These are phyloP conservation scores for Elaeis oleifera DNA, from an alignment of 202 grass and related monocot species.

Conservation along the genomic window DNA sequence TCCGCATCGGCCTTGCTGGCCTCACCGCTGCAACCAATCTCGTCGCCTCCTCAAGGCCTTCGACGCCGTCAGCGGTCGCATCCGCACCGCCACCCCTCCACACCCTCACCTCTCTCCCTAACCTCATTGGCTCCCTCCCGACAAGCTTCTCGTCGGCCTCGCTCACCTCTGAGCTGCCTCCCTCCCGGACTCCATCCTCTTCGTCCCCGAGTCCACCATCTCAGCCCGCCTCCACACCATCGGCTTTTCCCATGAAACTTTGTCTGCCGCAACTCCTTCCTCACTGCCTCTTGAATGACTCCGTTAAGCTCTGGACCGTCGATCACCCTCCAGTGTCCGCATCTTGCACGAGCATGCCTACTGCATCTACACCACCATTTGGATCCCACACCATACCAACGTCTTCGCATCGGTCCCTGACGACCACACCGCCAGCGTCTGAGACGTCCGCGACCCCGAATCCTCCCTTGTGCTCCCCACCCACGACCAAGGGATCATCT, in stretches of 20 bases:
- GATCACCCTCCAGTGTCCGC: too few relatives aligned
- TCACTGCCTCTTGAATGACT: conserved; percentile 9
- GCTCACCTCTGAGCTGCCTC: conserved; percentile 41
- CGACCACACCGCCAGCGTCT: too few relatives aligned
- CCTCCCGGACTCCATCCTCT: conserved; percentile 42
- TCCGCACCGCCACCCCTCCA: conserved; percentile 44
- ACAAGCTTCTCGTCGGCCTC: conserved; percentile 81
- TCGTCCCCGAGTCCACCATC: conserved; percentile 43
- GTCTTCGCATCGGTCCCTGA: too few relatives aligned
- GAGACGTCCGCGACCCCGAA: too few relatives aligned
- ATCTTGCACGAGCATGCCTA: too few relatives aligned
- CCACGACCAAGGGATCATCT: too few relatives aligned
- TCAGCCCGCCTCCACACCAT: conserved; percentile 18
- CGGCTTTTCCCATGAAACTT: conserved; percentile 72
- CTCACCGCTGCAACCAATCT: conserved; percentile 59
- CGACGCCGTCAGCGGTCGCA: conserved; percentile 48
- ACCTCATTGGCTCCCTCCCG: conserved; percentile 58
- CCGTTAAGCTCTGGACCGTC: too few relatives aligned
- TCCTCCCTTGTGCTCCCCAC: too few relatives aligned
- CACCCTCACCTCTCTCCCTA: conserved; percentile 44
- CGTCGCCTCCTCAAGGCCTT: conserved; percentile 59
- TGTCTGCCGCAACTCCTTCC: conserved; percentile 48
- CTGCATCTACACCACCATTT: too few relatives aligned
- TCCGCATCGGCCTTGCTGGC: not conserved
- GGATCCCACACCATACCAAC: too few relatives aligned